These are phyloP conservation scores for Cadophora sp. DNA, from an alignment of 2,329 filamentous ascomycete species.

Conservation along the genomic window DNA sequence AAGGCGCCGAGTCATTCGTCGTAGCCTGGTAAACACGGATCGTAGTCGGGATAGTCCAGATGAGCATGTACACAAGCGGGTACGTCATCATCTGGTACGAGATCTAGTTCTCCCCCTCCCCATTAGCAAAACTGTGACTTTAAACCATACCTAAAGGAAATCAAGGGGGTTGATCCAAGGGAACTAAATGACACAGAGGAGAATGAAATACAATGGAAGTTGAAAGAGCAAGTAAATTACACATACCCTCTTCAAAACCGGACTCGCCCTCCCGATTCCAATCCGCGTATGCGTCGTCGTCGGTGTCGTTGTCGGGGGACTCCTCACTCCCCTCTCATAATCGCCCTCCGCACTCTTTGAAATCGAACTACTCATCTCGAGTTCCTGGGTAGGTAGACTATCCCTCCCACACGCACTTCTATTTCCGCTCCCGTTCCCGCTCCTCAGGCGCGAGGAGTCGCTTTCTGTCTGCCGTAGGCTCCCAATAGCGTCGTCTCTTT, in stretches of 20 bases:
- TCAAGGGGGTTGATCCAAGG: too few relatives aligned
- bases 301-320: background rate
- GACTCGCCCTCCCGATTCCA: constrained; percentile 29
- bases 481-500: constrained; percentile 11
- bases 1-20: constrained; percentile 46
- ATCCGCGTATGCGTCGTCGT: constrained; percentile 21
- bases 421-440: background rate
- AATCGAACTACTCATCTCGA: too few relatives aligned
- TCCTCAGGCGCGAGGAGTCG: background rate
- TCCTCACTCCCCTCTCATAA: constrained; percentile 18
- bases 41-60: constrained; percentile 51
- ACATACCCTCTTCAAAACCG: constrained; percentile 38
- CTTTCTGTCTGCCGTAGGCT: constrained; percentile 11
- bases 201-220: constrained; percentile 15
- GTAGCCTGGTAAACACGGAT: constrained; percentile 51
- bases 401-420: too few relatives aligned
- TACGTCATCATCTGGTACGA: constrained; percentile 53
- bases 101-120: constrained; percentile 39
- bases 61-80: constrained; percentile 50
- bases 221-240: too few relatives aligned
- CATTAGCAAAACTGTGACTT: too few relatives aligned
- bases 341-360: constrained; percentile 15
- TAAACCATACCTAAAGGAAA: too few relatives aligned
- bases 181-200: too few relatives aligned
- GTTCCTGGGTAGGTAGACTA: too few relatives aligned